These are phyloP conservation scores for Hyaloraphidium curvatum DNA, from an alignment of 192 early-diverging fungal species.

Conservation along the genomic window DNA sequence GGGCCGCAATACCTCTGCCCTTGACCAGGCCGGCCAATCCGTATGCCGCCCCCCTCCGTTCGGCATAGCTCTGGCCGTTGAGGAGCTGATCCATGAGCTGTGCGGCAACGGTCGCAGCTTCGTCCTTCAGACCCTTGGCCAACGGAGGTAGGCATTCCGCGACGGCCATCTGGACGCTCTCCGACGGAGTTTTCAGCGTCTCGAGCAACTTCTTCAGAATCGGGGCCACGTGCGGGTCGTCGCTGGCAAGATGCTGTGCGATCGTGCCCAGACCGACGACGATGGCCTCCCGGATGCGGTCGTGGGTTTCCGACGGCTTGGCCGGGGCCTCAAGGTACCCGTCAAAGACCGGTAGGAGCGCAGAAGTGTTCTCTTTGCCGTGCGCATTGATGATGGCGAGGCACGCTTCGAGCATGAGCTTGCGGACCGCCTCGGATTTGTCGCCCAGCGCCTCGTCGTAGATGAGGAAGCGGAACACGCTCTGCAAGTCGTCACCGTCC, in stretches of 20 bases:
- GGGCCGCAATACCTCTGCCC: slow-evolving; percentile 65
- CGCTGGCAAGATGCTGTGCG: slow-evolving; percentile 63
- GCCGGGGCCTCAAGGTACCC: slow-evolving; percentile 52
- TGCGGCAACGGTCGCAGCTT: slow-evolving; percentile 36
- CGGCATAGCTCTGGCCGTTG: slow-evolving; percentile 55
- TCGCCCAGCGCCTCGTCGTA: slow-evolving; percentile 72
- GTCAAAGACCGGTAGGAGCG: slow-evolving; percentile 60
- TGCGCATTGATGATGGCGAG: slow-evolving; percentile 50
- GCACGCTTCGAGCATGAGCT: slow-evolving; percentile 71
- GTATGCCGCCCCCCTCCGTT: slow-evolving; percentile 82
- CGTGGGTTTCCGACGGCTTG: slow-evolving; percentile 48
- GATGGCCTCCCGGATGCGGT: slow-evolving; percentile 74
- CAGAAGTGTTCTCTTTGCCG: slow-evolving; percentile 41
- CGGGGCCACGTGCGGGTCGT: slow-evolving; percentile 49
- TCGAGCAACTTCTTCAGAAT: slow-evolving; percentile 76
- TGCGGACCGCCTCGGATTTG: slow-evolving; percentile 50
- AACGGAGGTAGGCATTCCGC: slow-evolving; percentile 84
- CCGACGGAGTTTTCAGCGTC: slow-evolving; percentile 80
- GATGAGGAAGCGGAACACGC: slow-evolving; percentile 61
- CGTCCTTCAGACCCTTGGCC: slow-evolving; percentile 47
- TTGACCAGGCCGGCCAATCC: slow-evolving; percentile 87
- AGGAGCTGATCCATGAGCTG: slow-evolving; percentile 48
- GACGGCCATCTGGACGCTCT: slow-evolving; percentile 85
- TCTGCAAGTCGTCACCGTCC: slow-evolving; percentile 23
- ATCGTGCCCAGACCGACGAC: slow-evolving; percentile 83